phyloP scores from a whole-genome alignment of 768 basidiomycete genomes.

The Rhodotorula kratochvilovae region DNA sequence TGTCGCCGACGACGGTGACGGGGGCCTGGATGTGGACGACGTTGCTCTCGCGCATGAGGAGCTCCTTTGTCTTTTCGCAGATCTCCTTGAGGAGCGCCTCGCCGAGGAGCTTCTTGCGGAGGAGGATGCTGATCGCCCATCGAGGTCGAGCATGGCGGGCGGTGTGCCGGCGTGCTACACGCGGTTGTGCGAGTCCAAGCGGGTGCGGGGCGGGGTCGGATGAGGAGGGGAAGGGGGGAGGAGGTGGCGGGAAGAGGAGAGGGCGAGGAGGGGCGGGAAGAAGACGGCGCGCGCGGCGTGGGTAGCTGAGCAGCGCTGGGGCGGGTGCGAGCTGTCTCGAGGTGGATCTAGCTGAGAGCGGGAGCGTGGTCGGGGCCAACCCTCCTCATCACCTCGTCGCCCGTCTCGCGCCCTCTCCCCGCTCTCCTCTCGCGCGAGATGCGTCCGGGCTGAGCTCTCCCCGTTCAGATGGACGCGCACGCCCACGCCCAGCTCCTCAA shows the following conservation, averaged over 20 bases:
- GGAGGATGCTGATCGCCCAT: constrained; percentile 40
- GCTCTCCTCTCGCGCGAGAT: neutral
- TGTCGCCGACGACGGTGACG: constrained; percentile 97
- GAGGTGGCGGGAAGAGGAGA: neutral
- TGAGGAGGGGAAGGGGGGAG: neutral
- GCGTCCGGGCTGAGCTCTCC: neutral
- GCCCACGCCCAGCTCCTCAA: neutral
- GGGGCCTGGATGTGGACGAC: constrained; percentile 95
- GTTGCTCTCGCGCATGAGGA: constrained; percentile 97
- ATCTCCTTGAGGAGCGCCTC: constrained; percentile 94
- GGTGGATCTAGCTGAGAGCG: neutral
- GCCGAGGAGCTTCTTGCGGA: constrained; percentile 69
- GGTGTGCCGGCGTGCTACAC: neutral
- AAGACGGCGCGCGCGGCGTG: too few relatives aligned
- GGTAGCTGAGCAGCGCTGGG: too few relatives aligned
- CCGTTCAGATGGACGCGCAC: neutral
- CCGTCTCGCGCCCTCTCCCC: neutral
- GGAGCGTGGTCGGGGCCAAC: neutral
- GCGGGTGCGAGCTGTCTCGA: too few relatives aligned
- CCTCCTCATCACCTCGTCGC: neutral
- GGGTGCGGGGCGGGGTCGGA: neutral
- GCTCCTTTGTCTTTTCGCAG: constrained; percentile 99
- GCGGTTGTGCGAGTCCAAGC: neutral
- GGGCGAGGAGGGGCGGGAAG: neutral
- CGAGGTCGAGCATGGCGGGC: constrained; percentile 32